These are phyloP conservation scores for Entomophthora muscae DNA, from an alignment of 371 early-diverging fungal genomes.

Conservation along the genomic window DNA sequence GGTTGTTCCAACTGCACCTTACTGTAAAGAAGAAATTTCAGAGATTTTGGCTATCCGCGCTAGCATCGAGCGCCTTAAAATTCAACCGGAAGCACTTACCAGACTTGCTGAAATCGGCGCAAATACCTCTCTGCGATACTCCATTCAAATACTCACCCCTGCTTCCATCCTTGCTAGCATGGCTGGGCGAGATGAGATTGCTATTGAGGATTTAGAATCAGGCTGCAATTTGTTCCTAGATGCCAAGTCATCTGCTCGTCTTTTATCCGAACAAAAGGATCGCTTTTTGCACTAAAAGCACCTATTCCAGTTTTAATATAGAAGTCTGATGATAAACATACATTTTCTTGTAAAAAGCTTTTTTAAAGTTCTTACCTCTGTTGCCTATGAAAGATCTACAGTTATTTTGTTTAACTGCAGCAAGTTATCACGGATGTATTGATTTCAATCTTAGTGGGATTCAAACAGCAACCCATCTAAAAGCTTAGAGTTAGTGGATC, in stretches of 20 bases:
- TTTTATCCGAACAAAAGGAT: constrained; percentile 23
- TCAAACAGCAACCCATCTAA: too few species aligned
- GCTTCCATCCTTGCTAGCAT: constrained; percentile 70
- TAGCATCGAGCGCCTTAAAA: constrained; percentile 65
- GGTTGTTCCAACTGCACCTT: constrained; percentile 85
- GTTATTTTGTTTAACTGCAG: too few species aligned
- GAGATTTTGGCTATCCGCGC: constrained; percentile 82
- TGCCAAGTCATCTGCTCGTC: constrained; percentile 68
- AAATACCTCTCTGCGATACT: constrained; percentile 77
- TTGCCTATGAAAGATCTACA: too few species aligned
- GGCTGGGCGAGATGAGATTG: constrained; percentile 60
- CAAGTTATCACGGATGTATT: too few species aligned
- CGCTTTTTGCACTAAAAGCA: constrained; percentile 16
- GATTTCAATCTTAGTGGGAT: too few species aligned
- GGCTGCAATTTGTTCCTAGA: constrained; percentile 74
- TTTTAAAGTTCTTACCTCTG: too few species aligned
- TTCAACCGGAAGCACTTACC: constrained; percentile 55
- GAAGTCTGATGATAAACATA: too few species aligned
- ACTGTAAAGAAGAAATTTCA: constrained; percentile 78
- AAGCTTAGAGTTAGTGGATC: too few species aligned
- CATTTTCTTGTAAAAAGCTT: too few species aligned
- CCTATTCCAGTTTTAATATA: too few species aligned
- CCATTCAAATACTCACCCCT: constrained; percentile 94
- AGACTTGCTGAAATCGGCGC: constrained; percentile 66
- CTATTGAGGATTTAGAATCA: constrained; percentile 69